Evolutionary conservation across 441 rosid genomes (phyloP).

Genomic region (Populus trichocarpa): DNA sequence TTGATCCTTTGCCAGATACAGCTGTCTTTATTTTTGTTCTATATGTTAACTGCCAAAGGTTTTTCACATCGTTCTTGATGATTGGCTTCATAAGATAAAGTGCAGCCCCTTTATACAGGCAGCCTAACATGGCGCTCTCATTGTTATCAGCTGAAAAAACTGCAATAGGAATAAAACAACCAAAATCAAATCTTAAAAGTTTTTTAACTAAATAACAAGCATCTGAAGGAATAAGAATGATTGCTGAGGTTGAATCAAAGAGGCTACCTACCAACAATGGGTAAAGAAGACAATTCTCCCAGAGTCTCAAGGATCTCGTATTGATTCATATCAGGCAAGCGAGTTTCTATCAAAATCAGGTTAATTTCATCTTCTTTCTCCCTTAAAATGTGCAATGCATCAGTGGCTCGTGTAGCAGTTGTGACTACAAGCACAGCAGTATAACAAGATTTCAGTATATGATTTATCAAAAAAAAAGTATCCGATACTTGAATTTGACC

Average conservation of each 20-base stretch:
- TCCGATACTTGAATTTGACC: not conserved
- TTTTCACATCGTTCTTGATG: conserved; percentile 23
- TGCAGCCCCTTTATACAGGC: conserved; percentile 40
- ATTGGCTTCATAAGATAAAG: conserved; percentile 44
- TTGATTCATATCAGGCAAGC: conserved; percentile 45
- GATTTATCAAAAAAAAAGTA: not conserved
- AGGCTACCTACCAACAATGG: conserved; percentile 38
- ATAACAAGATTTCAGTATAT: not conserved
- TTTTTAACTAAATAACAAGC: not conserved
- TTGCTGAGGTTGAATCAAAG: not conserved
- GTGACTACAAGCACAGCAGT: conserved; percentile 26
- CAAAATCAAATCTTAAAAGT: not conserved
- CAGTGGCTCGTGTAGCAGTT: conserved; percentile 32
- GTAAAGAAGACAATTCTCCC: conserved; percentile 25
- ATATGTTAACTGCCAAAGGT: conserved; percentile 45
- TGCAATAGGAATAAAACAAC: conserved; percentile 11
- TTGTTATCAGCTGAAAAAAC: conserved; percentile 33
- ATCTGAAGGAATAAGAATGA: not conserved
- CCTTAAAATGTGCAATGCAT: conserved; percentile 32
- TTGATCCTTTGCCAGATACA: not conserved
- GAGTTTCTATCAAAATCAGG: conserved; percentile 40
- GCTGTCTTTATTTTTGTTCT: conserved; percentile 11
- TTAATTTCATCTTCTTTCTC: conserved; percentile 23
- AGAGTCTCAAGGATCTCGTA: conserved; percentile 42
- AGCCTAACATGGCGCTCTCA: conserved; percentile 31